Base-by-base conservation (phyloP, 2,329 filamentous ascomycete species). In the Phialophora tarda region DNA sequence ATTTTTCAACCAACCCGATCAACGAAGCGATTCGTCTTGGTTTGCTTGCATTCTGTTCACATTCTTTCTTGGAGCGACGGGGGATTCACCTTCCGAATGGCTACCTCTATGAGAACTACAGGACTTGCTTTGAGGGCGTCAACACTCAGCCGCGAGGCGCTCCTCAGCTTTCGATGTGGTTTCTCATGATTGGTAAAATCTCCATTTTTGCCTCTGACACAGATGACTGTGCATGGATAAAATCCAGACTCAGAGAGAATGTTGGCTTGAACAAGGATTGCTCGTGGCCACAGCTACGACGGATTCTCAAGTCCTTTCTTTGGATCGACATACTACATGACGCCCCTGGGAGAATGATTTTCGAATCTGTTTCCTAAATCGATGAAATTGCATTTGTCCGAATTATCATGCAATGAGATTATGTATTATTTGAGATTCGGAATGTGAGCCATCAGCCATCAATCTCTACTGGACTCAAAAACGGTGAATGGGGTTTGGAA, bases 11-110 rank as follows among this genome's bases (percentile, higher is more conserved):
- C 3, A 71, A 69, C 17, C 75, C 76, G 0, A 58, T 71, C 14
- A 68, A 79, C 34, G 78, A 82, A 68, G 72, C 74, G 0, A 70
- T 82, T 23, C 78, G 79, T 3, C 73, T 79, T 8, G 78, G 79
- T n/a, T 71, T 82, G 0, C 69, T 82, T 1, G 75, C 75, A 14
- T 81, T 79, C 63, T 74, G 73, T 3, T 75, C 72, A 21, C 71
- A 74, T 64, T 64, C 79, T 23, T 82, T 82, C 68, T 71, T 82
- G 3, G 76, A 77, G 30, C 78, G 77, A 77, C 68, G 72, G 24
- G 67, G 73, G 23, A 59, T 77, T 14, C 41, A 47, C 7, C 41
- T 67, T 12, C 57, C 66, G 12, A 68, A 74, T 57, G n/a, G 47
- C n/a, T 68, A 70, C 32, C 68, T 76, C 30, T 12, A 53, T 59